Evolutionary conservation across 2,329 filamentous ascomycete genomes (phyloP), one percentile per base, ranked within the genome.

Genomic region (Claviceps sp.): DNA sequence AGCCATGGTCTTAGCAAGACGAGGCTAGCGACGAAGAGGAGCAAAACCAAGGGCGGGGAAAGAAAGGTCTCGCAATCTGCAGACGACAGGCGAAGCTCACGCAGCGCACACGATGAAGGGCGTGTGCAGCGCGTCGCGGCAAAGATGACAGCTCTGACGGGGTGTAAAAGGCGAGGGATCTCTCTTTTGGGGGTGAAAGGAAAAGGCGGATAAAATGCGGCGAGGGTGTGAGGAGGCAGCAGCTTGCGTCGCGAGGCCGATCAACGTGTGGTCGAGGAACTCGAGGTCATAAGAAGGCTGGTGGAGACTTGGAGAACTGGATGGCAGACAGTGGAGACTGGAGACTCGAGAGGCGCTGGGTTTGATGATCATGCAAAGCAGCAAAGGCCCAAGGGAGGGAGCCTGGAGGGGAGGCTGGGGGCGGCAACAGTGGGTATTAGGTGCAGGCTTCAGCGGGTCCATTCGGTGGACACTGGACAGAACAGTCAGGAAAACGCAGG

Each of bases 1-100:
- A 68, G 81, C 75, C 81, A 84, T 84, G 69, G 67, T 47, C 48
- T 73, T 61, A 52, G 57, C 56, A 61, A 61, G 62, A 56, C 51
- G 61, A 54, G 50, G 48, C 53, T 45, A 48, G 26, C 48, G 34
- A 57, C 63, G 67, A 65, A 61, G 60, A 63, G 61, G 60, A 60
- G 57, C 59, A 55, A 57, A 60, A 52, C 55, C 50, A 54, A 48
- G 58, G 62, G 62, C 59, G 59, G 63, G 60, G 61, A 59, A 52
- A 49, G 52, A 54, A 54, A 38, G 54, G 52, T 58, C 55, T 53
- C 51, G 57, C 57, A 54, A 54, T 46, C 20, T 44, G 18, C 30
- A 40, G 55, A 56, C 45, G 54, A 52, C 26, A 52, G 47, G 54
- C 49, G 53, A 55, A 57, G 58, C 55, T 54, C 55, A 57, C 57